These are phyloP conservation scores for Colletotrichum chrysophilum DNA, from an alignment of 2,329 filamentous ascomycete species.

Conservation along the genomic window DNA sequence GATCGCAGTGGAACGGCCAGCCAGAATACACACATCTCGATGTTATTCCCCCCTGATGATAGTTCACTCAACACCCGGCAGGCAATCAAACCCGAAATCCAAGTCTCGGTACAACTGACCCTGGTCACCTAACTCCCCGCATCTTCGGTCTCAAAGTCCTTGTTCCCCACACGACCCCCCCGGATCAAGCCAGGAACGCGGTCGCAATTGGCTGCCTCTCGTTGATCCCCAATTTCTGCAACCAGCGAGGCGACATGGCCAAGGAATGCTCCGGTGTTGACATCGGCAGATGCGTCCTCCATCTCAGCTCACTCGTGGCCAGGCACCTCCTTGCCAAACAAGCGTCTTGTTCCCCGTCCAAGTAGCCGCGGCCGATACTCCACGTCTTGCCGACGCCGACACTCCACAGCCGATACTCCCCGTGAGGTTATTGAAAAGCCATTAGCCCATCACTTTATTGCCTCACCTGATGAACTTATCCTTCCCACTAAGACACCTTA, in stretches of 20 bases:
- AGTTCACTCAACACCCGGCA: too few species aligned
- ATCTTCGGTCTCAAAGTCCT: background rate
- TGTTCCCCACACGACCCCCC: background rate
- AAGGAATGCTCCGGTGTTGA: background rate
- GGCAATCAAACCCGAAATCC: background rate
- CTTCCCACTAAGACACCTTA: background rate
- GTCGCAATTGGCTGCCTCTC: background rate
- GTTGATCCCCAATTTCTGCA: background rate
- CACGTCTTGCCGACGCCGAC: background rate
- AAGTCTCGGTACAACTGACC: background rate
- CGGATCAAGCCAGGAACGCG: background rate
- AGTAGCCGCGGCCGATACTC: background rate
- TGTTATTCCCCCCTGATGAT: too few species aligned
- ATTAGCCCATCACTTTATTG: fast-evolving
- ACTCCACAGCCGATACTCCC: background rate
- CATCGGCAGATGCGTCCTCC: background rate
- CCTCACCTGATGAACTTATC: background rate
- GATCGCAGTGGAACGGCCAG: too few species aligned
- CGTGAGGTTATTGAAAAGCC: background rate
- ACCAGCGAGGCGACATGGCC: background rate
- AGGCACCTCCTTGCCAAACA: background rate
- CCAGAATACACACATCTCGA: too few species aligned
- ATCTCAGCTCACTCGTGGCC: background rate
- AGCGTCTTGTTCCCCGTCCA: background rate
- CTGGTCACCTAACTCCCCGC: background rate